Base-by-base conservation (phyloP, 2,329 filamentous ascomycete species). In the Didymella arachidicola region DNA sequence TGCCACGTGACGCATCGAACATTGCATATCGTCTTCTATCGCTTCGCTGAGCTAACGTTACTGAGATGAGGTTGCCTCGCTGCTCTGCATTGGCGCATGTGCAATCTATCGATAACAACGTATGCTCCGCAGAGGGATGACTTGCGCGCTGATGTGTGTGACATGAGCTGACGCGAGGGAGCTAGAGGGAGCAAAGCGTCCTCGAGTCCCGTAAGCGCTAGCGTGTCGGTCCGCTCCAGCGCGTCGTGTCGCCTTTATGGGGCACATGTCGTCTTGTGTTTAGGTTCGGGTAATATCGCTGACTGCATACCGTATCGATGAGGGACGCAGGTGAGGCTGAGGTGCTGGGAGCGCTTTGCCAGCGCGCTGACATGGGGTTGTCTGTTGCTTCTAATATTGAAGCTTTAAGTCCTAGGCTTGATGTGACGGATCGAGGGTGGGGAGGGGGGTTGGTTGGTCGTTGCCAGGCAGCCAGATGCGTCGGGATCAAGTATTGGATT, bases 211-310 rank as follows among this genome's bases (percentile, higher is more conserved):
- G 56, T 59, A 53, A 59, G 56, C 56, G 51, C 50, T 50, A 54
- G 27, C 41, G 50, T 58, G 45, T 59, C 56, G 56, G 50, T 59
- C 56, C 56, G 50, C 25, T 42, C 45, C 51, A 54, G 51, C 56
- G 36, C 50, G 11, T 26, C 39, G 30, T 45, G 22, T 34, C 41
- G 27, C 46, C 7, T 25, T n/a, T 42, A 41, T 54, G 45, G 39
- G 39, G 45, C 45, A n/a, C 27, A 41, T 41, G 38, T 41, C 16
- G 29, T 27, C 38, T 34, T 53, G 34, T 42, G 50, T 54, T 54
- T 46, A 43, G 50, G 7, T 42, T 54, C 50, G 50, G 56, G 50
- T 42, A 42, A 27, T 51, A 51, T 38, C 25, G 50, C 18, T 53
- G 41, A 59, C 41, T 46, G 56, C 34, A 32, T 50, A 25, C 25